phyloP scores from a whole-genome alignment of 1,284 basidiomycete genomes.

The Puccinia sorghi region DNA sequence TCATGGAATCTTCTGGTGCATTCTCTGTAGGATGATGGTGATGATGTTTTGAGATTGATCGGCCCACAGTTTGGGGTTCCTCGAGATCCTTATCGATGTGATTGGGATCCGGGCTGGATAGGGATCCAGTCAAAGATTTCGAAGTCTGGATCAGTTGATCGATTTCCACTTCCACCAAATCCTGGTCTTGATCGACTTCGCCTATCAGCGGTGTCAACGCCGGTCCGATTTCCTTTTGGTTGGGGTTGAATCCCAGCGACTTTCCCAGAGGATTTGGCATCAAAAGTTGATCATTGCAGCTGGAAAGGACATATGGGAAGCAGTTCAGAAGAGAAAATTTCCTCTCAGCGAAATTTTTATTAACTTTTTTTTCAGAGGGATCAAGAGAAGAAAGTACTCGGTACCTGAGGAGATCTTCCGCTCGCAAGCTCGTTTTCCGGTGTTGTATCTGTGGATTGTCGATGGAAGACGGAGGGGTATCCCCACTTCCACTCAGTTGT shows the following conservation, averaged over 20 bases:
- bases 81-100: background rate
- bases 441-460: background rate
- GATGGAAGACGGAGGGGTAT: background rate
- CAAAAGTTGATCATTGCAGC: slow-evolving; percentile 5
- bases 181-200: slow-evolving; percentile 19
- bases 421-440: background rate
- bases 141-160: background rate
- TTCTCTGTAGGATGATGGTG: background rate
- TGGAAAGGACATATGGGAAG: background rate
- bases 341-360: no score
- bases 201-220: slow-evolving; percentile 23
- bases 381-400: background rate
- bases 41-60: background rate
- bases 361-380: no score
- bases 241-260: background rate
- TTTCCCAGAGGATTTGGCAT: background rate
- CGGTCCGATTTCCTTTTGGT: slow-evolving; percentile 23
- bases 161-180: background rate
- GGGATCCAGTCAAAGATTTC: slow-evolving; percentile 20
- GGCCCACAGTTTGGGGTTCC: background rate
- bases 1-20: background rate
- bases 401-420: slow-evolving; percentile 6
- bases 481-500: no score
- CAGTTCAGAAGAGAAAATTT: no score
- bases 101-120: background rate